Conservation (phyloP, 192 early-diverging fungal genomes). For the Coemansia sp. region DNA sequence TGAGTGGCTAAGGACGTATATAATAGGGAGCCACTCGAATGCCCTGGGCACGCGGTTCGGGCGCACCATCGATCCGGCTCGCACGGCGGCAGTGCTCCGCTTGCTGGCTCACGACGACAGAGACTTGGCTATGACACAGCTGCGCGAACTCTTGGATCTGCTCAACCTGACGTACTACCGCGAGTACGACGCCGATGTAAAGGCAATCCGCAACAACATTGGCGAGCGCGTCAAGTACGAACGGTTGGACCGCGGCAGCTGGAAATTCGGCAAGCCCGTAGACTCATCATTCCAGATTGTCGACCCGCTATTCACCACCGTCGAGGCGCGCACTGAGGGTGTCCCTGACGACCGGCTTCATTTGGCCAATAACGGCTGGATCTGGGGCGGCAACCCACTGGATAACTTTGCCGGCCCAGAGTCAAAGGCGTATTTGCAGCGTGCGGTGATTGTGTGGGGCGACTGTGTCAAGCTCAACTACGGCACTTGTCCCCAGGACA, state of each 20-base stretch:
- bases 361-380: constrained; percentile 97
- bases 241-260: constrained; percentile 86
- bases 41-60: constrained; percentile 50
- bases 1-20: constrained; percentile 48
- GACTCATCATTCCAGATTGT: constrained; percentile 79
- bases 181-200: constrained; percentile 80
- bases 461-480: constrained; percentile 99
- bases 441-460: constrained; percentile 98
- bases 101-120: constrained; percentile 26
- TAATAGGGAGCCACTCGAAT: constrained; percentile 53
- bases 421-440: constrained; percentile 88
- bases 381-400: constrained; percentile 89
- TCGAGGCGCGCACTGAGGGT: constrained; percentile 64
- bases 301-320: constrained; percentile 96
- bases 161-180: constrained; percentile 87
- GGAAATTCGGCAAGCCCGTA: constrained; percentile 71
- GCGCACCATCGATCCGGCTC: constrained; percentile 34
- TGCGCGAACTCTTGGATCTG: constrained; percentile 76
- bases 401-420: constrained; percentile 89
- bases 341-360: constrained; percentile 73
- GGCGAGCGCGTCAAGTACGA: constrained; percentile 81
- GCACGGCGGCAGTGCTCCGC: constrained; percentile 40
- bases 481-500: constrained; percentile 80
- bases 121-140: constrained; percentile 50
- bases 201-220: constrained; percentile 72